phyloP scores from a whole-genome alignment of 352 stramenopile species.

The Globisporangium carolinianum region DNA sequence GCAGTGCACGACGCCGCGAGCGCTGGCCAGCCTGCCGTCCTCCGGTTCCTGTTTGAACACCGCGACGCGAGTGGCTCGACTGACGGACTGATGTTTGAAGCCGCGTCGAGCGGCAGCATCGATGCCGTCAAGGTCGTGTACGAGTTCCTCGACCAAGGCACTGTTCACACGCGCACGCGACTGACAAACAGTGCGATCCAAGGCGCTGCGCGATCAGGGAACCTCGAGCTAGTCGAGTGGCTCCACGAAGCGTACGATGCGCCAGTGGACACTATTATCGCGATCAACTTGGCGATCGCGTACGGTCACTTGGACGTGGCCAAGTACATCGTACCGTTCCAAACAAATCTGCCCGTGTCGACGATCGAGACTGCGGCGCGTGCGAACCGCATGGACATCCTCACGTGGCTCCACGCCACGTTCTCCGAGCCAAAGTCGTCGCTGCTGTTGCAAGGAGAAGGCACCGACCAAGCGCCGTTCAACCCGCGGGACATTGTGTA shows the following conservation, averaged over 20 bases:
- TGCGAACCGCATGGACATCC: background rate
- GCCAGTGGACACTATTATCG: background rate
- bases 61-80: background rate
- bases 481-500: background rate
- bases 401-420: background rate
- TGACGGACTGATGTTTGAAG: background rate
- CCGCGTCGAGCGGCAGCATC: background rate
- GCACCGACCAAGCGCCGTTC: no score
- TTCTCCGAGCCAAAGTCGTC: background rate
- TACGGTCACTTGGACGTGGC: background rate
- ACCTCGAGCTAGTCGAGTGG: background rate
- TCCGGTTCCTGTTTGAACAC: background rate
- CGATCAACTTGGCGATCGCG: no score
- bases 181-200: no score
- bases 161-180: background rate
- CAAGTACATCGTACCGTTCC: background rate
- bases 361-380: background rate
- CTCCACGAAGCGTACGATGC: background rate
- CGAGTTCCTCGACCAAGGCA: background rate
- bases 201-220: background rate
- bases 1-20: background rate
- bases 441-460: background rate
- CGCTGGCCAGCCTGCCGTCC: background rate
- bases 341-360: background rate
- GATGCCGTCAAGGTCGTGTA: background rate